A percentile compares a stretch with the other conserved stretches of the same genome.
These are phyloP conservation scores for Hymenoscyphus fructigenus DNA, from an alignment of 2,329 filamentous ascomycete species.

Conservation along the genomic window DNA sequence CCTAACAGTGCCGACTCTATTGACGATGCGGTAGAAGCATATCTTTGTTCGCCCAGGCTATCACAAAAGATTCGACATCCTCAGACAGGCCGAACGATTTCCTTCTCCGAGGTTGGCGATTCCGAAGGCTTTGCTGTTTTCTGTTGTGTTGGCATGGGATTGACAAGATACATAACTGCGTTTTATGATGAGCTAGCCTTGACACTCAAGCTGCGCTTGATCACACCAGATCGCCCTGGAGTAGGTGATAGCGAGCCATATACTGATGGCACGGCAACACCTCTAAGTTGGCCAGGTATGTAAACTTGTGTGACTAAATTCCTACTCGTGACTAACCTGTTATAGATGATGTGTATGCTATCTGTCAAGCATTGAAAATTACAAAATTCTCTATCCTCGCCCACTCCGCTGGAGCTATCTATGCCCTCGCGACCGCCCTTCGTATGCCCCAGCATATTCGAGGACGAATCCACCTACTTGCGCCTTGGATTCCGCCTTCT, in stretches of 20 bases:
- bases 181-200: conserved; percentile 96
- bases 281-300: conserved; percentile 90
- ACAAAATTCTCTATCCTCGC: conserved; percentile 95
- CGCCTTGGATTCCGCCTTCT: conserved; percentile 95
- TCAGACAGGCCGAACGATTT: conserved; percentile 82
- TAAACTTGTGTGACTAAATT: conserved; percentile 16
- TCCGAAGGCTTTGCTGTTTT: conserved; percentile 89
- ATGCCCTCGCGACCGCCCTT: conserved; percentile 89
- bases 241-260: conserved; percentile 90
- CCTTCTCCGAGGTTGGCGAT: conserved; percentile 95
- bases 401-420: conserved; percentile 96
- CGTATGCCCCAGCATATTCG: conserved; percentile 96
- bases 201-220: conserved; percentile 83
- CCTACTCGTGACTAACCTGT: conserved; percentile 25
- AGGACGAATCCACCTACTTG: conserved; percentile 88
- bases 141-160: conserved; percentile 95
- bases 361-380: conserved; percentile 88
- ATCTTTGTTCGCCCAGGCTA: conserved; percentile 77
- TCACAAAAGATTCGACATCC: conserved; percentile 88
- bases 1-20: conserved; percentile 81
- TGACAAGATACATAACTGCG: conserved; percentile 92
- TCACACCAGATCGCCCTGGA: conserved; percentile 91
- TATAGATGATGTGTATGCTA: conserved; percentile 79
- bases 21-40: conserved; percentile 82
- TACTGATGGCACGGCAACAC: conserved; percentile 76